Percentiles rank a stretch among this genome's conserved stretches.
Evolutionary conservation across 2,329 filamentous ascomycete species (phyloP).

Genomic region (Botrytis galanthina): DNA sequence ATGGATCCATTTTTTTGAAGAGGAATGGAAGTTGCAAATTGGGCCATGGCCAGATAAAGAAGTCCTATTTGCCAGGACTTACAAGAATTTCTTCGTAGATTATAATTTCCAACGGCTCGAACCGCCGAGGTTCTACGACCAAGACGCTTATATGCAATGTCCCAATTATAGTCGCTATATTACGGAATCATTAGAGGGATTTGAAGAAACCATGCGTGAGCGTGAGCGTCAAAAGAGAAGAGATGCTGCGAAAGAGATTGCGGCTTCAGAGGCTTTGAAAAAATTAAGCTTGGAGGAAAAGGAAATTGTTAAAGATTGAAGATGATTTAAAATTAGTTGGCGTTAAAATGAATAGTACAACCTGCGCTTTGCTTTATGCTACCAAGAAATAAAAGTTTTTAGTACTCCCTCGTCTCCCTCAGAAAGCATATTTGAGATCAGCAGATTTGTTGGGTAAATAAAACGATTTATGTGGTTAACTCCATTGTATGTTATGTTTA

Average conservation of each 20-base stretch:
- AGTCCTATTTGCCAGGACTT: neutral
- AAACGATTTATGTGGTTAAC: too few species aligned
- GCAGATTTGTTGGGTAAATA: too few species aligned
- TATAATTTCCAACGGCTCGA: rapidly evolving
- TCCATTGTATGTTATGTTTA: too few species aligned
- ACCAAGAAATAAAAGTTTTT: too few species aligned
- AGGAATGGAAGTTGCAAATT: neutral
- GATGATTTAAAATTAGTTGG: neutral
- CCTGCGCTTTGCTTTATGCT: neutral
- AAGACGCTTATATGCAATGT: neutral
- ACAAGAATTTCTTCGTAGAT: neutral
- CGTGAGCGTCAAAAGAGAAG: neutral
- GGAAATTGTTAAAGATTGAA: neutral
- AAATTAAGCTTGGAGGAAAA: neutral
- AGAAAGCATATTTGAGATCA: too few species aligned
- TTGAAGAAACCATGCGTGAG: rapidly evolving
- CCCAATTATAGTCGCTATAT: neutral
- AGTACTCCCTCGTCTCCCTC: too few species aligned
- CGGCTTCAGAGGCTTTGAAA: neutral
- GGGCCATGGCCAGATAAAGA: neutral
- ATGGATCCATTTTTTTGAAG: rapidly evolving
- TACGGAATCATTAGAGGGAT: rapidly evolving
- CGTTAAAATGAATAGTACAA: too few species aligned
- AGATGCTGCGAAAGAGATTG: neutral
- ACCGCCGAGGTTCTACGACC: neutral